Conservation (phyloP, 495 filamentous ascomycete species). For the Staphylotrichum tortipilum region DNA sequence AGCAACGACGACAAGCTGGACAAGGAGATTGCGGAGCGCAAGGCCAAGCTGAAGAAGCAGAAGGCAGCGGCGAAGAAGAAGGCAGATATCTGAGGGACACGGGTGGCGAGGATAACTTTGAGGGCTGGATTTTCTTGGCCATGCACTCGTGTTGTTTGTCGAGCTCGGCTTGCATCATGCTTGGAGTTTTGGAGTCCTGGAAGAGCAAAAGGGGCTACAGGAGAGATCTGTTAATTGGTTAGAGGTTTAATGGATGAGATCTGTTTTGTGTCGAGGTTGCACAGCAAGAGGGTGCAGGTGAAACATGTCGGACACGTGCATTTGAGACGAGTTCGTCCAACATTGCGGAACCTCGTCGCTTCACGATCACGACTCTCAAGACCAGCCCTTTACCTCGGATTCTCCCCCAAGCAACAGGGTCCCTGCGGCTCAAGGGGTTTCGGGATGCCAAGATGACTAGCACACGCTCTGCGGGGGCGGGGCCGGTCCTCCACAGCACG, state of each 20-base stretch:
- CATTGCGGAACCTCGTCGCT: too few relatives aligned
- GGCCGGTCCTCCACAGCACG: neutral
- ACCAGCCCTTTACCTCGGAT: too few relatives aligned
- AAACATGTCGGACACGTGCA: too few relatives aligned
- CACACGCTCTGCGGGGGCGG: neutral
- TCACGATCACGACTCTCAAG: too few relatives aligned
- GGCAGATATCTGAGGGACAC: conserved; percentile 15
- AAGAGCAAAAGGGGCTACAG: conserved; percentile 12
- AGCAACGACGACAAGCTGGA: conserved; percentile 49
- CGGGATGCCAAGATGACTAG: neutral
- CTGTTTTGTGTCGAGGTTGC: too few relatives aligned
- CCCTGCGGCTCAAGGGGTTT: neutral
- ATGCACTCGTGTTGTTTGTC: neutral
- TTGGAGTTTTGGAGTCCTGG: conserved; percentile 15
- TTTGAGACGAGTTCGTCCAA: too few relatives aligned
- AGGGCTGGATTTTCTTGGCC: neutral
- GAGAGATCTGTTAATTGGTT: too few relatives aligned
- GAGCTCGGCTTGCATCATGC: conserved; percentile 10
- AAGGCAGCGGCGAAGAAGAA: conserved; percentile 50
- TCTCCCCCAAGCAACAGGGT: too few relatives aligned
- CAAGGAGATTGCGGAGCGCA: conserved; percentile 49
- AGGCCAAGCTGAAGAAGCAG: conserved; percentile 51
- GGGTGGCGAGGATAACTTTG: neutral
- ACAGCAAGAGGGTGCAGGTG: too few relatives aligned
- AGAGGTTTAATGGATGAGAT: too few relatives aligned